These are phyloP conservation scores for Artemisia tridentata DNA, from an alignment of 129 eudicot species.

Conservation along the genomic window DNA sequence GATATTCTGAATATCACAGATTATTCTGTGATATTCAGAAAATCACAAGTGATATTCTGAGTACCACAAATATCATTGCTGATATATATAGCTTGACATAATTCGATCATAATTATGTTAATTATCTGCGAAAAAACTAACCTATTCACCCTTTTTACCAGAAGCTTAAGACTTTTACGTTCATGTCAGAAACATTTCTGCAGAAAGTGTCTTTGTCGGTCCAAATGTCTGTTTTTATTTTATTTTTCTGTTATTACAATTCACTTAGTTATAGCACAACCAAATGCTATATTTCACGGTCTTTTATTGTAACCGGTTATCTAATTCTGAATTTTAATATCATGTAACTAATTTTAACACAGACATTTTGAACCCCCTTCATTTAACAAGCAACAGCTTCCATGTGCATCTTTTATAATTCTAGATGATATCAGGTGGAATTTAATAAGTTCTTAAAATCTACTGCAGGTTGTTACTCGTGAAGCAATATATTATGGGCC, in stretches of 20 bases:
- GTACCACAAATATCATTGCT: too few relatives aligned
- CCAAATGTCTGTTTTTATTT: background rate
- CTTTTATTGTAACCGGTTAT: too few relatives aligned
- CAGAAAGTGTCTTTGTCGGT: too few relatives aligned
- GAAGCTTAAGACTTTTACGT: background rate
- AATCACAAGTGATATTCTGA: too few relatives aligned
- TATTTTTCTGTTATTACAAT: background rate
- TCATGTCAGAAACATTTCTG: background rate
- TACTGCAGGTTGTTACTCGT: slow-evolving; percentile 56
- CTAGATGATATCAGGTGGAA: background rate
- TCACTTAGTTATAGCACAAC: background rate
- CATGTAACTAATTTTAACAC: too few relatives aligned
- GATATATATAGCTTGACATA: too few relatives aligned
- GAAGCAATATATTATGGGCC: slow-evolving; percentile 67
- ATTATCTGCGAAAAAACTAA: too few relatives aligned
- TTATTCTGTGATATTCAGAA: too few relatives aligned
- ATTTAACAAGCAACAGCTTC: background rate
- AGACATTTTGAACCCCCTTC: background rate
- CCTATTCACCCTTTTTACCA: background rate
- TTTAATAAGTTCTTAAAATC: background rate
- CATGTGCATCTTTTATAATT: background rate
- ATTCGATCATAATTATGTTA: too few relatives aligned
- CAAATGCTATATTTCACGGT: background rate
- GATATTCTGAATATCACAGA: too few relatives aligned
- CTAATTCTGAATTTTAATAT: too few relatives aligned